Evolutionary conservation across 176 grass and related monocot genomes (phyloP), one percentile per base, ranked within the genome.

Genomic region (Oryza glaberrima): DNA sequence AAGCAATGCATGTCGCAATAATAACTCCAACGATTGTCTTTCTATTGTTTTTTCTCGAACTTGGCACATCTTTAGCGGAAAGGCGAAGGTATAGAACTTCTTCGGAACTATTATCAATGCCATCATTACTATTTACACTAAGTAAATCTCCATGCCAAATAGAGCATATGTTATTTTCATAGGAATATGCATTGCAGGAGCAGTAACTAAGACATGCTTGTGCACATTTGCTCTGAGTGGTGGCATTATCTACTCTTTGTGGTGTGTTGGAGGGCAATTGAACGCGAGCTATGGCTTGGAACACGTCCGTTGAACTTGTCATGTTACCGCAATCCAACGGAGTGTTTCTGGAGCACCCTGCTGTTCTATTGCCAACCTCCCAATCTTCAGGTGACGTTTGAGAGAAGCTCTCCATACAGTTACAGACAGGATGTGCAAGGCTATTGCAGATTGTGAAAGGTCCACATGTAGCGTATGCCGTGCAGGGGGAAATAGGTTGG

Each of bases 91-190:
- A 63, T 3, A 63, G 58, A 63, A 63, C 58, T 23, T 22, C 58
- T 23, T 63, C n/a, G 22, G 58, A 63, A 63, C 4, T n/a, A 63
- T 63, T 63, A n/a, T 63, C 58, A 63, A 63, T 63, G 19, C 58
- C 58, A 63, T 63, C 58, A 23, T 63, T 63, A 4, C 2, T n/a
- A 23, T 63, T 63, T 11, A 63, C 58, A 47, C 86, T 90, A 38
- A 86, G 65, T 40, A 90, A 75, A 30, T 86, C 73, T 20, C 83
- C 83, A 66, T 78, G 78, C 84, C 79, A 90, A 13, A 86, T 26
- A 11, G 28, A 79, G 45, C 84, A 90, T 26, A 22, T 45, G 67
- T 20, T 73, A 67, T 15, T 45, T 61, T 69, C 75, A 4, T 61
- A 85, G 67, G 80, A 89, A 23, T 63, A 63, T 3, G 58, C 58